Base-by-base conservation (phyloP, 352 stramenopile genomes). In the Phytophthora sp. region DNA sequence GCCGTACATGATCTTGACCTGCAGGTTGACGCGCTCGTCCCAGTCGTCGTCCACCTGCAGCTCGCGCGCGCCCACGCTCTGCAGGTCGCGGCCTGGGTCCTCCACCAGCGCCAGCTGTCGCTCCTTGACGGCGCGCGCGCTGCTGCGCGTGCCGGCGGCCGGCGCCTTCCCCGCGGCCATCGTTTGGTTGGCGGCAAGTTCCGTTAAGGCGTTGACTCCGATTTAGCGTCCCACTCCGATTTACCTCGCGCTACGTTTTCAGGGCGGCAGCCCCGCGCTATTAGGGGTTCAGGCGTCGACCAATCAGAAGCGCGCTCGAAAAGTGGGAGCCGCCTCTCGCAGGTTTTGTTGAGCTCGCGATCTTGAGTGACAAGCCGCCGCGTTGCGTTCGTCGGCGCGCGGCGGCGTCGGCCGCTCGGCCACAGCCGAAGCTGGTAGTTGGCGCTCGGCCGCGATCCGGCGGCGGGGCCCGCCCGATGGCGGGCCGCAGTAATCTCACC, bases 1-100 rank as follows among this genome's bases (percentile, higher is more conserved):
- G 15, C 27, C 62, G 43, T 72, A 92, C 84, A 92, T 92, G 64
- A 89, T 91, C 64, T 92, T 92, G 71, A 92, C 82, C 56, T 90
- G 70, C 34, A 92, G 65, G 41, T 92, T 85, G 24, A 91, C 71
- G 42, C 86, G 86, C 34, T 92, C 84, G 54, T 88, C 82, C 84
- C 84, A 92, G 52, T 92, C 81, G 42, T 92, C 84, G 43, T 92
- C 84, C 37, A 91, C 63, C 46, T 91, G 83, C 37, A 92, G 75
- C 59, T 92, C 83, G 8, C 77, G 69, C 28, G 74, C 70, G 8
- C 52, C 72, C 0, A 88, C 34, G 10, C 46, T 55, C 53, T 89
- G 77, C 23, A 92, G 20, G 1, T 87, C 77, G 8, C 48, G 52
- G 2, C 61, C 44, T 0, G 71, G 55, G 5, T 77, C 72, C 23